Evolutionary conservation across 208 protist genomes (phyloP).

Genomic region (Wallacemonas sp.): DNA sequence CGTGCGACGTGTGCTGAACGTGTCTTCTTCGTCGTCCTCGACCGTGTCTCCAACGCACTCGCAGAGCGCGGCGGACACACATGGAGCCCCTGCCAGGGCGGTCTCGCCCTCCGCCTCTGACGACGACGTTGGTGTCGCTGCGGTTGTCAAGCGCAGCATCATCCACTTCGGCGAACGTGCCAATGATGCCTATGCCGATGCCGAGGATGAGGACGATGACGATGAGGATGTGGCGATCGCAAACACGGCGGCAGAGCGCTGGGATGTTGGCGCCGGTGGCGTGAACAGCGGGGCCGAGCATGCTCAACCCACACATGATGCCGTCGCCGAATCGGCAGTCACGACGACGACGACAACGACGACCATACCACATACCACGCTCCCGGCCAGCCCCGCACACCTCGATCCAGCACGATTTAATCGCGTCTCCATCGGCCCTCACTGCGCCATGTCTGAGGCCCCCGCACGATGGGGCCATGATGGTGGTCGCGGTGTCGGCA

Average conservation of each 20-base stretch:
- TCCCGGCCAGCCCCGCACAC: too few relatives aligned
- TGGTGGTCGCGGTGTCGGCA: neutral
- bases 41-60: neutral
- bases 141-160: neutral
- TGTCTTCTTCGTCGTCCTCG: neutral
- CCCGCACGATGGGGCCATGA: neutral
- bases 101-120: neutral
- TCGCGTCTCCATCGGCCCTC: neutral
- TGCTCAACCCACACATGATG: neutral
- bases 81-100: neutral
- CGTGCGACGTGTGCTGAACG: neutral
- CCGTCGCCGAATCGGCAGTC: neutral
- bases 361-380: neutral
- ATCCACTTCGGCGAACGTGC: neutral
- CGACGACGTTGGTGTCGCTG: too few relatives aligned
- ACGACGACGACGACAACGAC: neutral
- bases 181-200: neutral
- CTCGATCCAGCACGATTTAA: slow-evolving; percentile 8
- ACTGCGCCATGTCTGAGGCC: neutral
- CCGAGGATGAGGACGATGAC: neutral
- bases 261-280: slow-evolving; percentile 5
- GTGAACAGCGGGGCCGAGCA: neutral
- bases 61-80: neutral
- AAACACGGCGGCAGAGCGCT: slow-evolving; percentile 1
- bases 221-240: neutral